Evolutionary conservation across 495 filamentous ascomycete species (phyloP).

Genomic region (Aspergillus asperescens): DNA sequence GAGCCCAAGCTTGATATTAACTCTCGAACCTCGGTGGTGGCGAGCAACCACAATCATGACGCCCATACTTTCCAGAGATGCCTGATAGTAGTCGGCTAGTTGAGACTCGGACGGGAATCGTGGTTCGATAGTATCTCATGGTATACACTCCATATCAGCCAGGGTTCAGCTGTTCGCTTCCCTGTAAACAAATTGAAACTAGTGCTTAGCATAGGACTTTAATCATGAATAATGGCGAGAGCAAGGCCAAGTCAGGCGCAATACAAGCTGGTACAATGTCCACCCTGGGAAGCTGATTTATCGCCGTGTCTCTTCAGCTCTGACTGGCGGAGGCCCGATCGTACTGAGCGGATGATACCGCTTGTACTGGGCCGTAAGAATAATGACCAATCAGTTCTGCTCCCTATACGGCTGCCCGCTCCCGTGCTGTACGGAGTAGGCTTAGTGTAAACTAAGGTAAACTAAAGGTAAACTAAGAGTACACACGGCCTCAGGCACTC

Average conservation of each 20-base stretch:
- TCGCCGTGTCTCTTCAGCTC: conserved; percentile 8
- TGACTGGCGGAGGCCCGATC: conserved; percentile 16
- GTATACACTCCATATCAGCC: neutral
- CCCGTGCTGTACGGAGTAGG: neutral
- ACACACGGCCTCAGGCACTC: conserved; percentile 11
- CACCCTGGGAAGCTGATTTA: conserved; percentile 10
- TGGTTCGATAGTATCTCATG: neutral
- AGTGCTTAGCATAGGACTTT: conserved; percentile 6
- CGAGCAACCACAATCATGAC: neutral
- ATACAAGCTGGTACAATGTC: conserved; percentile 11
- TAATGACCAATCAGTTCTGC: conserved; percentile 16
- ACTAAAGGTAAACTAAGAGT: neutral
- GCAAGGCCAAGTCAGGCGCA: conserved; percentile 1
- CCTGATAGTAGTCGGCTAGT: neutral
- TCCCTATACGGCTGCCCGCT: neutral
- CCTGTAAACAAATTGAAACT: conserved; percentile 7
- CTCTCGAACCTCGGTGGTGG: neutral
- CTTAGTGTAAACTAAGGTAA: neutral
- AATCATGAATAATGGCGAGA: neutral
- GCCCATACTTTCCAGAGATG: neutral
- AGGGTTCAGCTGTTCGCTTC: conserved; percentile 1
- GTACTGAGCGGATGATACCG: conserved; percentile 17
- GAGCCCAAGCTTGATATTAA: neutral
- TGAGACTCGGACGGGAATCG: neutral
- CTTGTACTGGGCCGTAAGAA: conserved; percentile 12